These are phyloP conservation scores for Macrophomina pseudophaseolina DNA, from an alignment of 2,329 filamentous ascomycete species.

Conservation along the genomic window DNA sequence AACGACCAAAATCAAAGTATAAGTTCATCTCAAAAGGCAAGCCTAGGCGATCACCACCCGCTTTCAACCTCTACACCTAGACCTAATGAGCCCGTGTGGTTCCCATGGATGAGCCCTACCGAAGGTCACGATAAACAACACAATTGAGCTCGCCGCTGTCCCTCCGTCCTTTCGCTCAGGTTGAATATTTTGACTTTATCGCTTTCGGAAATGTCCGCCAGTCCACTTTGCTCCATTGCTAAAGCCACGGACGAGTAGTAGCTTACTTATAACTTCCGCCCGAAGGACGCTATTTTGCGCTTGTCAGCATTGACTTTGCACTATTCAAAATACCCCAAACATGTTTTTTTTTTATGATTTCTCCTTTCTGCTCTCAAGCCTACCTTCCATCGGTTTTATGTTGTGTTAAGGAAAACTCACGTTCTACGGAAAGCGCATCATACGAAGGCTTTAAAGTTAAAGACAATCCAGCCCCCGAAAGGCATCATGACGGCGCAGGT, in stretches of 20 bases:
- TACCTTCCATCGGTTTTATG: background rate
- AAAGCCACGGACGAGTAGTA: no score
- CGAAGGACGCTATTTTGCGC: no score
- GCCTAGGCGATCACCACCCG: background rate
- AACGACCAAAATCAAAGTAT: background rate
- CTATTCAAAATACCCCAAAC: constrained; percentile 47
- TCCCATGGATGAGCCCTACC: constrained; percentile 8
- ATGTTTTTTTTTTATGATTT: constrained; percentile 44
- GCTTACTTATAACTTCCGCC: no score
- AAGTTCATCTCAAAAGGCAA: background rate
- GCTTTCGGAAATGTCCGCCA: no score
- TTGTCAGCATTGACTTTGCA: background rate
- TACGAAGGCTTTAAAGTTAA: background rate
- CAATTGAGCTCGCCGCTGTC: background rate
- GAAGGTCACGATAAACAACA: background rate
- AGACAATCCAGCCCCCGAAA: constrained; percentile 1
- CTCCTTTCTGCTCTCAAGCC: background rate
- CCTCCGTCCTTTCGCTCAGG: no score
- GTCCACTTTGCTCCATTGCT: no score
- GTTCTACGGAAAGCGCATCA: background rate
- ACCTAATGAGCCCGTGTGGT: constrained; percentile 10
- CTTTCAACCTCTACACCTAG: background rate
- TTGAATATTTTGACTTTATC: no score
- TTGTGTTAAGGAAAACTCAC: background rate
- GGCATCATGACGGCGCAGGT: constrained; percentile 10